Percentiles rank a stretch among this genome's conserved stretches.
Conservation (phyloP, 768 basidiomycete genomes). For the Hypsizygus marmoreus region DNA sequence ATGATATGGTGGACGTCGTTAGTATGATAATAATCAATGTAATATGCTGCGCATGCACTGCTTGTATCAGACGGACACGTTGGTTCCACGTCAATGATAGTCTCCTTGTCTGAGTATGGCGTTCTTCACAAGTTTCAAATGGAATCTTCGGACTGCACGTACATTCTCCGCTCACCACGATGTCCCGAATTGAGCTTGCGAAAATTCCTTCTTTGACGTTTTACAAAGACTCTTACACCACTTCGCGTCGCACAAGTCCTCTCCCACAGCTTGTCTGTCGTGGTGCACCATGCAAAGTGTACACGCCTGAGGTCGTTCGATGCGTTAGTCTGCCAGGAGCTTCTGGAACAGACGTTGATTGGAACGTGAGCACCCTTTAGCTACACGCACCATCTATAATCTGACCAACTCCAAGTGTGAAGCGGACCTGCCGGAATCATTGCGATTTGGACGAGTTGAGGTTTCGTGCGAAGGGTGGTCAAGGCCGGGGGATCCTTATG, state of each 20-base stretch:
- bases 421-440: conserved; percentile 80
- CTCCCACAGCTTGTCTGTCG: conserved; percentile 80
- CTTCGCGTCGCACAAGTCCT: conserved; percentile 63
- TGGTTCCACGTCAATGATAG: conserved; percentile 35
- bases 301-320: conserved; percentile 82
- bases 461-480: conserved; percentile 93
- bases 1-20: conserved; percentile 12
- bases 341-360: conserved; percentile 78
- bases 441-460: conserved; percentile 84
- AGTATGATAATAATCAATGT: conserved; percentile 7
- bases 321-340: conserved; percentile 79
- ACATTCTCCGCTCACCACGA: conserved; percentile 26
- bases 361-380: conserved; percentile 64
- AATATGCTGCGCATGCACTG: background rate
- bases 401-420: conserved; percentile 60
- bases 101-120: too few species aligned
- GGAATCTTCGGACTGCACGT: too few species aligned
- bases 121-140: too few species aligned
- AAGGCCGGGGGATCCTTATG: conserved; percentile 76
- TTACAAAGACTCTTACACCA: conserved; percentile 68
- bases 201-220: conserved; percentile 78
- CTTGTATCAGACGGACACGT: conserved; percentile 26
- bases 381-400: background rate
- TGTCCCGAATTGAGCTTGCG: conserved; percentile 73
- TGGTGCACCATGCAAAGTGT: conserved; percentile 76